Conservation (phyloP, 2,329 filamentous ascomycete genomes). For the Diaporthe amygdali region DNA sequence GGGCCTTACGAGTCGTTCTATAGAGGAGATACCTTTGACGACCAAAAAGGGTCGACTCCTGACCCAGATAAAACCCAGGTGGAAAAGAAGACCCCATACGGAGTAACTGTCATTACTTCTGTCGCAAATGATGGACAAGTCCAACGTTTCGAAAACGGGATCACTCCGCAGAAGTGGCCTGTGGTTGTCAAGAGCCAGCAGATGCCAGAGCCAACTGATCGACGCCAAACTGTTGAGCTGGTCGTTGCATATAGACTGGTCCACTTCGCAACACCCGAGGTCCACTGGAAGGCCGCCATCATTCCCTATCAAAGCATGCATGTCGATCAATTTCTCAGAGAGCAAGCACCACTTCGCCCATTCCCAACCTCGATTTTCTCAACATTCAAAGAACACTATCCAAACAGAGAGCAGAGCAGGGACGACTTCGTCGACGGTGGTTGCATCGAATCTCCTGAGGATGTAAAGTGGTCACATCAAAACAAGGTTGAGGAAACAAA, state of each 20-base stretch:
- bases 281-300: background rate
- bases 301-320: background rate
- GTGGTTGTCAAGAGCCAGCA: background rate
- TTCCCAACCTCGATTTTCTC: background rate
- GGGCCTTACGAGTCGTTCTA: too few relatives aligned
- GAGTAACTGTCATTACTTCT: background rate
- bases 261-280: rapidly evolving
- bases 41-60: too few relatives aligned
- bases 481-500: too few relatives aligned
- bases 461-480: too few relatives aligned
- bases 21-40: too few relatives aligned
- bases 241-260: background rate
- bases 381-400: background rate
- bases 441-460: too few relatives aligned
- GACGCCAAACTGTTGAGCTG: background rate
- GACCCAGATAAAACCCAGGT: background rate
- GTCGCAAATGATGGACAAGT: background rate
- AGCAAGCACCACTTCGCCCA: background rate
- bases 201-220: too few relatives aligned
- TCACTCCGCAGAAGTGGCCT: background rate
- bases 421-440: background rate
- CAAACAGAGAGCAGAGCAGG: background rate
- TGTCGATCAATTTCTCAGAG: background rate
- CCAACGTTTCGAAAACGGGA: background rate
- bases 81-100: background rate